Evolutionary conservation across 2,329 filamentous ascomycete genomes (phyloP), one percentile per base, ranked within the genome.

Genomic region (Venturia effusa): DNA sequence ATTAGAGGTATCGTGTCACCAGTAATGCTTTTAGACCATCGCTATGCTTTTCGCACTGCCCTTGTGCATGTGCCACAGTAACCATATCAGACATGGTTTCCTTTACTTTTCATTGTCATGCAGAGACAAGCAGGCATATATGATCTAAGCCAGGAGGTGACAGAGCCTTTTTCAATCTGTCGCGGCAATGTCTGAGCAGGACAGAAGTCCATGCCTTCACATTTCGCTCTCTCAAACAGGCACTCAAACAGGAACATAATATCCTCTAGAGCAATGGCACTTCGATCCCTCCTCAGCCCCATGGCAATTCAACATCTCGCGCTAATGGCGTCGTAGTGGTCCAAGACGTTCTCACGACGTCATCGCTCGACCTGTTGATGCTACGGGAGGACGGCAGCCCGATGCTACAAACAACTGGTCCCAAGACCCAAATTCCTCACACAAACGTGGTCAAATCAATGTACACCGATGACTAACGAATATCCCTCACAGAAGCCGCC

Each of bases 1-100:
- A 30, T 30, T n/a, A 57, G 51, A 57, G 51, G 51, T 57, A 57
- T 51, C n/a, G 45, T 51, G 45, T 51, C 45, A 51, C 45, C 22
- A 51, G 22, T 22, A 51, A 51, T 27, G 45, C 45, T 51, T 51
- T 51, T 8, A 51, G 11, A 11, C 51, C 51, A 34, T 57, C 27
- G n/a, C 19, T 15, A 55, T 34, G 19, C 51, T 34, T 32, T 57
- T 54, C 7, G n/a, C 51, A 4, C 30, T n/a, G 4, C 15, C 27
- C 27, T n/a, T 34, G 45, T 51, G 22, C 22, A 19, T 51, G 19
- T 57, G 51, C 27, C 15, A 32, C 34, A 57, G 27, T 1, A 55
- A 11, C 51, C 19, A n/a, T 2, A 5, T 32, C 13, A 19, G n/a
- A 55, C 51, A 55, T 55, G 27, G 15, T 15, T 55, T 34, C 30